These are phyloP conservation scores for Asparagopsis taxiformis DNA, from an alignment of 31 red algal species.

Conservation along the genomic window DNA sequence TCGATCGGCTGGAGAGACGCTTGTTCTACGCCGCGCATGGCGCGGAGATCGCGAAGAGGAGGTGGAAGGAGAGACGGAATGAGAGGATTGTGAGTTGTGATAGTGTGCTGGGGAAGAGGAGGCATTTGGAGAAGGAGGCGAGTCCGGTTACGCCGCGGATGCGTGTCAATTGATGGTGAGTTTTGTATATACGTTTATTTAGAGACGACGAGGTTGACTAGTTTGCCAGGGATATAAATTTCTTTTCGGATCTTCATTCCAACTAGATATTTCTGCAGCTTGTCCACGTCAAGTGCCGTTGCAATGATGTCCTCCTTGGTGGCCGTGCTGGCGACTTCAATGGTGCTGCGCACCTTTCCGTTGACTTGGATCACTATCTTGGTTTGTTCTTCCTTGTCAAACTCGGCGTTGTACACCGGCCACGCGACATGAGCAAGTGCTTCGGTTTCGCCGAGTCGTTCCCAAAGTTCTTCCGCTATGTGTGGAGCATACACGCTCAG, in stretches of 20 bases:
- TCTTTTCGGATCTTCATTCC: slow-evolving; percentile 68
- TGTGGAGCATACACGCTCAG: slow-evolving; percentile 88
- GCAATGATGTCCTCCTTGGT: slow-evolving; percentile 72
- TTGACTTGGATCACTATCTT: slow-evolving; percentile 92
- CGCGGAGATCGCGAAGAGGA: slow-evolving; percentile 30
- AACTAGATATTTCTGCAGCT: slow-evolving; percentile 54
- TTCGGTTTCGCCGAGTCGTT: slow-evolving; percentile 51
- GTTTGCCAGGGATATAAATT: slow-evolving; percentile 92
- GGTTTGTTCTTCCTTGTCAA: slow-evolving; percentile 61
- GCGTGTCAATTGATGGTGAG: not conserved
- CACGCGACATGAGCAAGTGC: slow-evolving; percentile 67
- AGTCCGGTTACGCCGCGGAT: slow-evolving; percentile 32
- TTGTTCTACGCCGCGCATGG: slow-evolving; percentile 55
- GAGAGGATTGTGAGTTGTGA: slow-evolving; percentile 28
- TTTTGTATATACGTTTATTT: slow-evolving; percentile 22
- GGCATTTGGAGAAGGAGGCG: slow-evolving; percentile 17
- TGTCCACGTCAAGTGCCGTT: slow-evolving; percentile 49
- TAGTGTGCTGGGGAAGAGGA: slow-evolving; percentile 32
- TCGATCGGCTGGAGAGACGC: slow-evolving; percentile 50
- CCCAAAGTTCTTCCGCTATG: slow-evolving; percentile 96
- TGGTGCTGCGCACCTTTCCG: slow-evolving; percentile 86
- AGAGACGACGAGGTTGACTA: slow-evolving; percentile 89
- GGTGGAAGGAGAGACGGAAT: slow-evolving; percentile 54
- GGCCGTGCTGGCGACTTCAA: slow-evolving; percentile 51
- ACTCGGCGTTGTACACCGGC: slow-evolving; percentile 73